Evolutionary conservation across 2,329 filamentous ascomycete species (phyloP).

Genomic region (Neonectria sp.): DNA sequence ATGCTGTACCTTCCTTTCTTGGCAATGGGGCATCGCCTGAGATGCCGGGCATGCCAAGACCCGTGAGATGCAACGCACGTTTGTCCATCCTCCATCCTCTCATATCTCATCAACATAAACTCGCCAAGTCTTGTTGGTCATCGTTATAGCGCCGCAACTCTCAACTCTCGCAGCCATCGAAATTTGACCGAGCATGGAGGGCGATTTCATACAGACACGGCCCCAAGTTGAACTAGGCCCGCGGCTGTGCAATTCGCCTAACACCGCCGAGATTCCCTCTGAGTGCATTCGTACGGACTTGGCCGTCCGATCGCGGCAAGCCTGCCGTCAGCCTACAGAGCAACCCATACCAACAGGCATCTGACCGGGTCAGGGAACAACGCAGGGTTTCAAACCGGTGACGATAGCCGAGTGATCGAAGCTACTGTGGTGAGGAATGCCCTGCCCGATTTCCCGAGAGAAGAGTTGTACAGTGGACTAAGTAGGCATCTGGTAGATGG

Average conservation of each 20-base stretch:
- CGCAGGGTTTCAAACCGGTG: slow-evolving; percentile 10
- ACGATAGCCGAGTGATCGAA: slow-evolving; percentile 8
- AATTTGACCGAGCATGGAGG: slow-evolving; percentile 5
- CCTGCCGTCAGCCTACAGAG: not conserved
- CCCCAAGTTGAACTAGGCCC: not conserved
- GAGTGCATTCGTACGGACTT: not conserved
- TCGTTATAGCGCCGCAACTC: slow-evolving; percentile 14
- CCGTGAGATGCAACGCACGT: not conserved
- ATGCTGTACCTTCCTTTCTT: not conserved
- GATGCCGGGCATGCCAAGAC: slow-evolving; percentile 2
- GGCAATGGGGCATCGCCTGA: not conserved
- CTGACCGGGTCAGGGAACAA: not conserved
- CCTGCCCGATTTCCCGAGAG: slow-evolving; percentile 1
- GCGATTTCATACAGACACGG: slow-evolving; percentile 9
- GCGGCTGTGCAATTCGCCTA: slow-evolving; percentile 9
- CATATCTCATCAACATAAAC: not conserved
- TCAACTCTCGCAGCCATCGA: not conserved
- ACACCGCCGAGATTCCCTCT: not conserved
- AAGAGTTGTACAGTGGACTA: slow-evolving; percentile 8
- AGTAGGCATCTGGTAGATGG: not conserved
- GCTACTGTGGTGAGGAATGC: slow-evolving; percentile 1
- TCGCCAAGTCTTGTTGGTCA: slow-evolving; percentile 10
- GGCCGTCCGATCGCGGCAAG: not conserved
- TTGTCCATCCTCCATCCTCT: not conserved
- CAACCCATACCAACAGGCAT: not conserved